Evolutionary conservation across 305 asterid species (phyloP), one percentile per base, ranked within the genome.

Genomic region (Ilex paraguariensis): DNA sequence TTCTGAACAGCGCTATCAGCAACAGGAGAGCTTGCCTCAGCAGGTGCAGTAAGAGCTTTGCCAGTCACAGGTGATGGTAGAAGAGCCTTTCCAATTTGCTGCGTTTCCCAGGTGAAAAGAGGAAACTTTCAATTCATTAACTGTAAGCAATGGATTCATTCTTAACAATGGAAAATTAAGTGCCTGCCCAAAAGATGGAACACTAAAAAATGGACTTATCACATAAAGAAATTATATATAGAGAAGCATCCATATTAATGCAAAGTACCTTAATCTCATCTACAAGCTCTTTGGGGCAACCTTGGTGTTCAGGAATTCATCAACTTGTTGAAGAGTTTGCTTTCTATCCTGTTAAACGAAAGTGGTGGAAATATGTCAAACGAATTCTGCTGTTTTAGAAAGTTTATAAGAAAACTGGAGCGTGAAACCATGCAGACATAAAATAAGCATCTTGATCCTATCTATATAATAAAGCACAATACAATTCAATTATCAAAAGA

Each of bases 11-110:
- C 9, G 7, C 7, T 36, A 36, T 36, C 42, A 36, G 42, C 42
- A 36, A 8, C 42, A 36, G 42, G 42, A 36, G 87, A 71, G 66
- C 64, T 42, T 54, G 72, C 74, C 66, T 80, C 88, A 10, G 65
- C 66, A 13, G 93, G 77, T 49, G 89, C 82, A 54, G 95, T 86
- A 46, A 88, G 82, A 66, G 91, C 74, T 74, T 82, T 82, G 82
- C 83, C 70, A 53, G 62, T 77, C 17, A 52, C 75, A 4, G 77
- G 32, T n/a, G 77, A 58, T 21, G 99, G 97, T 60, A 94, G 85
- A 75, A 94, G 80, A 40, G 97, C 95, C 84, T 73, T 87, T 72
- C 97, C 97, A 3, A 94, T 90, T 83, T 87, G 73, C 97, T 90
- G 83, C 59, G 55, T 72, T 62, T 66, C 42, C 7, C 42, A 36